Evolutionary conservation across 163 green algal species (phyloP), one percentile per base, ranked within the genome.

Genomic region (Chlorella variabilis): DNA sequence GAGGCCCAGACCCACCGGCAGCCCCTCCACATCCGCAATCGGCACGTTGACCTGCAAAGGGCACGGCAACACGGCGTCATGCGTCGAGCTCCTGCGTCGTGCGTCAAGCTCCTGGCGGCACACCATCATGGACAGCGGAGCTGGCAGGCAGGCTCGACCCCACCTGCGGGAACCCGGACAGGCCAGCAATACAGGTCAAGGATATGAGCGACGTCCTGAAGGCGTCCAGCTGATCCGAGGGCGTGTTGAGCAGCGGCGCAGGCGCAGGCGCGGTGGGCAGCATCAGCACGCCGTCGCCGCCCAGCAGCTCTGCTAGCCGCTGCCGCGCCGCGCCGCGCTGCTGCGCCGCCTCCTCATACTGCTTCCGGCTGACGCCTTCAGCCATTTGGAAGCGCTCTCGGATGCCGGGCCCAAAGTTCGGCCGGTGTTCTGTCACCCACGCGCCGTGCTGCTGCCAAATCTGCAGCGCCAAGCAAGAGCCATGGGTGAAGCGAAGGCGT

Each of bases 131-230:
- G n/a, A 61, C n/a, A 23, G 13, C 21, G 6, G 4, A 8, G n/a
- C 17, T 18, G 58, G n/a, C 58, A 66, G 36, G 59, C 29, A 4
- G 7, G 59, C 59, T 38, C 59, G 38, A 38, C 7, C 76, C 67
- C 34, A 97, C 92, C 92, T 98, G 94, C 1, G 96, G 96, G 33
- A 98, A 87, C 0, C 94, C 92, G 9, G 84, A 85, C 33, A 98
- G 88, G 4, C 92, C 92, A 0, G 93, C 92, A 8, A 97, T 93
- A 77, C 86, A 91, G 3, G 93, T 98, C 8, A 99, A 88, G 36
- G 81, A 84, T 34, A 98, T 86, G 29, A 94, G 70, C 1, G 87
- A 76, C 25, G 68, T 85, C 17, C 94, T 85, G 82, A 92, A 96
- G 0, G 73, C 80, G 42, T 97, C 88, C 67, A 96, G 75, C 74